A percentile compares a stretch with the other conserved stretches of the same genome.
phyloP scores from a whole-genome alignment of 345 rosid species.

The Aegle marmelos region DNA sequence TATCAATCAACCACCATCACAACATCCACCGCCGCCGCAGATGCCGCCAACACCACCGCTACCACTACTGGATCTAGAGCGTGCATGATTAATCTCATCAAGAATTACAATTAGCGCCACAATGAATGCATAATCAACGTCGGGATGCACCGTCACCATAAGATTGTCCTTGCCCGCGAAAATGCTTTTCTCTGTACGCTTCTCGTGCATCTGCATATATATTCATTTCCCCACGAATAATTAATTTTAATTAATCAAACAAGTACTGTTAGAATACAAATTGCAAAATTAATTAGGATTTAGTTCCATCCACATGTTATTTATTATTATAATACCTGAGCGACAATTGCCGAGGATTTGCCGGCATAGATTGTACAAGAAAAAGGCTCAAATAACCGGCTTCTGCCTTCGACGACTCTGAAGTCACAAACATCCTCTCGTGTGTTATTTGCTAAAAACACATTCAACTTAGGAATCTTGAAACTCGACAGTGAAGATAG shows the following conservation, averaged over 20 bases:
- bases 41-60: neutral
- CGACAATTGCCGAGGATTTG: conserved; percentile 12
- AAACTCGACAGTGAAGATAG: neutral
- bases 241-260: too few relatives aligned
- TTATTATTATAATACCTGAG: conserved; percentile 8
- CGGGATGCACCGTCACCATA: conserved; percentile 16
- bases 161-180: conserved; percentile 15
- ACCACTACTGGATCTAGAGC: neutral
- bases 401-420: conserved; percentile 13
- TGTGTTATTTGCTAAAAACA: conserved; percentile 23
- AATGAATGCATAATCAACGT: conserved; percentile 17
- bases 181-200: neutral
- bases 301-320: too few relatives aligned
- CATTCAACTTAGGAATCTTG: neutral
- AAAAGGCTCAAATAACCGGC: conserved; percentile 10
- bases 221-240: too few relatives aligned
- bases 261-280: too few relatives aligned
- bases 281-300: too few relatives aligned
- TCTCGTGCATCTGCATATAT: conserved; percentile 12
- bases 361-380: conserved; percentile 20
- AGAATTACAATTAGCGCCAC: conserved; percentile 12
- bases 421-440: conserved; percentile 16
- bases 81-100: neutral
- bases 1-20: too few relatives aligned
- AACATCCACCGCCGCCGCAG: too few relatives aligned